Base-by-base conservation (phyloP, 306 rosid species). In the Quercus parvula region DNA sequence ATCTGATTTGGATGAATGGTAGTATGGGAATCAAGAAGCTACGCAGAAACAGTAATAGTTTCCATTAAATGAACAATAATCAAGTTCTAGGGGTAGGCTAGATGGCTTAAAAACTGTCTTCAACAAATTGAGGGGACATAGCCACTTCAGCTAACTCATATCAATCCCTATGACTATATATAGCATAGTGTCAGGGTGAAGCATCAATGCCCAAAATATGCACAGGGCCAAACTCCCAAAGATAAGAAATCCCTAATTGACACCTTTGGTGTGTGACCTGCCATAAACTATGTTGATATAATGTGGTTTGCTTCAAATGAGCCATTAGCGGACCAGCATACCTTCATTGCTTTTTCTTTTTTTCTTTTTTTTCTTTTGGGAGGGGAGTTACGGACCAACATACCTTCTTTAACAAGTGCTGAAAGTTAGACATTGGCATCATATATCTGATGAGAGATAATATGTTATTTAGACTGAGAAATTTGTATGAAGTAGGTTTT, bases 81-180 rank as follows among this genome's bases (percentile, higher is more conserved):
- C 13, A 54, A 22, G 75, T 44, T 66, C 33, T 6, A 14, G 15
- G 19, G 74, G 46, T 25, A 75, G 46, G 35, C 51, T 59, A 69
- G 71, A 54, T n/a, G 18, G 75, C 56, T 51, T 70, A 19, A 44
- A 27, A 35, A 6, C 44, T 35, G 44, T 70, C 55, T 70, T 54
- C 69, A 72, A 57, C 70, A 41, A 44, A 75, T 59, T 27, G 5
- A 70, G 70, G 55, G 67, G 30, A 57, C 66, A 33, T 3, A n/a
- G 72, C 49, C 76, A 66, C 75, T 58, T 64, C 49, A 41, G 56
- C 19, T 46, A 64, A 75, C 61, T 61, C 75, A 73, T 38, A 35
- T 75, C 61, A 22, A 74, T 78, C 38, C 69, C 78, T 62, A 71
- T 18, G 10, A 18, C 24, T 15, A 11, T 57, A n/a, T 24, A 30